Evolutionary conservation across 768 basidiomycete species (phyloP).

Genomic region (Daedaleopsis nitida): DNA sequence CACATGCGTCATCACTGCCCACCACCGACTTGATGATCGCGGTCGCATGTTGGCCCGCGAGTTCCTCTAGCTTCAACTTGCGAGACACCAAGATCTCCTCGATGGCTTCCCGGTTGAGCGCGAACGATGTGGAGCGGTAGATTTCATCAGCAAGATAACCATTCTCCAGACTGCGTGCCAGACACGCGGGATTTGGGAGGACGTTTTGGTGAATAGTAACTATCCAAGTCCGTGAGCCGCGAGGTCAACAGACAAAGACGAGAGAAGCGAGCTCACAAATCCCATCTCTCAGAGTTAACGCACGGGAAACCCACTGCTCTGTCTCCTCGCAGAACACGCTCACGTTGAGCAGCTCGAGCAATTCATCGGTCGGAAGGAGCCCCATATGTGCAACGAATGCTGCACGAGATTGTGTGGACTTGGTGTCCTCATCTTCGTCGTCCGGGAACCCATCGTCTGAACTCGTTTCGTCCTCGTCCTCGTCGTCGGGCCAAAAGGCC

Average conservation of each 20-base stretch:
- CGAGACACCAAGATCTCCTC: neutral
- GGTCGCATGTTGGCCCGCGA: neutral
- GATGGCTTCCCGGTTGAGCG: neutral
- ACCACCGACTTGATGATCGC: constrained; percentile 24
- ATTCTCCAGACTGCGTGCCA: neutral
- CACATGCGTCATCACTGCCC: constrained; percentile 27
- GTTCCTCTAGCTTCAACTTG: neutral
- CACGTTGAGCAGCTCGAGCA: constrained; percentile 25
- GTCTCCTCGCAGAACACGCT: constrained; percentile 25
- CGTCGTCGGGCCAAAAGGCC: neutral
- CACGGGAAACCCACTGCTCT: neutral
- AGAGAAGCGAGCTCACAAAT: neutral
- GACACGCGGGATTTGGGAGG: no score
- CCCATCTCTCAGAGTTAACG: neutral
- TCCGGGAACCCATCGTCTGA: constrained; percentile 1
- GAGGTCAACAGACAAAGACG: no score
- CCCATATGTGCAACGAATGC: constrained; percentile 5
- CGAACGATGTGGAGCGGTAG: neutral
- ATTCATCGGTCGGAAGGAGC: constrained; percentile 18
- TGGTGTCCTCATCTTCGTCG: constrained; percentile 6
- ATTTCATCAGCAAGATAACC: neutral
- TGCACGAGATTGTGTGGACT: neutral
- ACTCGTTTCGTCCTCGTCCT: neutral
- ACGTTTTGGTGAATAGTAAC: no score
- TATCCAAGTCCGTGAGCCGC: no score